A percentile compares a stretch with the other conserved stretches of the same genome.
These are phyloP conservation scores for Neolecta irregularis DNA, from an alignment of 1,139 yeast genomes.

Conservation along the genomic window DNA sequence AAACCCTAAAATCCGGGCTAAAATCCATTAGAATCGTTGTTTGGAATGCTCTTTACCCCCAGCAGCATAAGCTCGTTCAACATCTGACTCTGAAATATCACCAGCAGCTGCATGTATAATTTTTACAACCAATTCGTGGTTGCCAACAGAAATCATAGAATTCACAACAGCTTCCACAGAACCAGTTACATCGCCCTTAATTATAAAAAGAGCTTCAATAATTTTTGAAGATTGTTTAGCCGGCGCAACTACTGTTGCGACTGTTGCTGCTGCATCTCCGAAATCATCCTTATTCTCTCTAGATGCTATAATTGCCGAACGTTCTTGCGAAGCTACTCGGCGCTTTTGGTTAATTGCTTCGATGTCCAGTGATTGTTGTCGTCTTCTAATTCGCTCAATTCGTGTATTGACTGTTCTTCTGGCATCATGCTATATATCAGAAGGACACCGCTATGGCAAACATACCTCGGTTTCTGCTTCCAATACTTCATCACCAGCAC, in stretches of 20 bases:
- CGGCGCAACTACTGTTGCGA: constrained; percentile 3
- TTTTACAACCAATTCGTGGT: constrained; percentile 59
- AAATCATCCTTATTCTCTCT: constrained; percentile 41
- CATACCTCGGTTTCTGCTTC: constrained; percentile 60
- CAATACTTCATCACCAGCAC: constrained; percentile 73
- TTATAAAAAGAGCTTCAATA: constrained; percentile 39
- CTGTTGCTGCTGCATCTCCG: constrained; percentile 20
- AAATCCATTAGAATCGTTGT: background rate
- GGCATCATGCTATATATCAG: constrained; percentile 13
- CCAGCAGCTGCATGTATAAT: constrained; percentile 72
- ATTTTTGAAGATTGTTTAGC: constrained; percentile 23
- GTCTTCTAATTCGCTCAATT: constrained; percentile 37
- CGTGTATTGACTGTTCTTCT: constrained; percentile 24
- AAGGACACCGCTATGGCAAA: constrained; percentile 29
- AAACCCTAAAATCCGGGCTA: constrained; percentile 61
- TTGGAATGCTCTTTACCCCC: constrained; percentile 17
- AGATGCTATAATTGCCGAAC: constrained; percentile 39
- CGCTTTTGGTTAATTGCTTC: constrained; percentile 49
- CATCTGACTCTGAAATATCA: constrained; percentile 64
- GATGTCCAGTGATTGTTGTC: constrained; percentile 50
- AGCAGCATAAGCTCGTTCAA: constrained; percentile 66
- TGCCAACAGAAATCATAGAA: constrained; percentile 66
- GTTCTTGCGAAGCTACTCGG: constrained; percentile 30
- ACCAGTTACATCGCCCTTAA: constrained; percentile 80
- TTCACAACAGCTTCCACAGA: constrained; percentile 55